Base-by-base conservation (phyloP, 2,329 filamentous ascomycete species). In the Paecilomyces fulvus region DNA sequence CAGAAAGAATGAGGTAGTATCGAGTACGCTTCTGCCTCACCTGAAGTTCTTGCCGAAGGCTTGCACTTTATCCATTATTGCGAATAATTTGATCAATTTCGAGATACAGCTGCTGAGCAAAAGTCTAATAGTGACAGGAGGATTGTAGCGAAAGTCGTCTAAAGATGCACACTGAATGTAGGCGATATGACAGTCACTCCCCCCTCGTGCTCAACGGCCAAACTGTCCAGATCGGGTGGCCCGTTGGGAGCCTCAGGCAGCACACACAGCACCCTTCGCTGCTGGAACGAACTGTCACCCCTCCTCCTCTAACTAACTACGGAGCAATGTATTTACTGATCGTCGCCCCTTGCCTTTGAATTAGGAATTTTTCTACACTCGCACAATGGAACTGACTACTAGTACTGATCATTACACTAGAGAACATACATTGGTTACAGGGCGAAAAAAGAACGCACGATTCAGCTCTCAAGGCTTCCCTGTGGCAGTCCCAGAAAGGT, bases 1-100 rank as follows among this genome's bases (percentile, higher is more conserved):
- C 37, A 37, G 12, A 43, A 43, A 20, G 37, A 43, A 43, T 12
- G 37, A 43, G 37, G 37, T 17, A 17, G 5, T 17, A 20, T 43
- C 14, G 37, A 20, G 25, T 17, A 8, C 37, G 37, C 17, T 43
- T 17, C 14, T 43, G 37, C 9, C 80, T 65, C 75, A 86, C 84
- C 80, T 82, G 69, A 89, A 79, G 74, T 82, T 87, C 80, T 88
- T 88, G 67, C 85, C 84, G 68, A 88, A 86, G 59, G 83, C 83
- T 68, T 82, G 79, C 63, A 89, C 78, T 73, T 87, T 86, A 70
- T 88, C 85, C 85, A 89, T 89, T 61, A 55, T 37, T 48, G 37
- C n/a, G 37, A 28, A 25, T 12, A 9, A 49, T 10, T 12, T n/a
- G 21, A 9, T 49, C 21, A 12, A 23, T 25, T 51, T 12, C 10